Conservation (phyloP, 371 early-diverging fungal genomes). For the Scutellospora calospora region DNA sequence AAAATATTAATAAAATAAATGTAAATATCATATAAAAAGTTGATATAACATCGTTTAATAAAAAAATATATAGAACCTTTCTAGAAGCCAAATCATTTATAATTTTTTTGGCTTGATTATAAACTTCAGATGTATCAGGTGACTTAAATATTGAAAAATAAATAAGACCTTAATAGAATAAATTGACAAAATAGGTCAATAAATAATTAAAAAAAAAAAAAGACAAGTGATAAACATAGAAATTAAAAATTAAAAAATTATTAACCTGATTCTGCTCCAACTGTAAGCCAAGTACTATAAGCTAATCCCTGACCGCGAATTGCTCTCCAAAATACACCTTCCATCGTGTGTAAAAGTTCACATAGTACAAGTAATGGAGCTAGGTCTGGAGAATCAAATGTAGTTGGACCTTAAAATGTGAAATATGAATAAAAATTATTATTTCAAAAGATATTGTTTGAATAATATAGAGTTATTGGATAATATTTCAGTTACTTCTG, state of each 20-base stretch:
- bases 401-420: slow-evolving; percentile 53
- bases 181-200: not conserved
- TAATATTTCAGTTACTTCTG: not conserved
- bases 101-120: slow-evolving; percentile 64
- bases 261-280: slow-evolving; percentile 57
- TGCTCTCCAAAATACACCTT: slow-evolving; percentile 73
- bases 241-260: not conserved
- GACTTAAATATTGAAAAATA: slow-evolving; percentile 65
- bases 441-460: too few relatives aligned
- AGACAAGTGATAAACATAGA: not conserved
- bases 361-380: slow-evolving; percentile 67
- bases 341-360: slow-evolving; percentile 67
- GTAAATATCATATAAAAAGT: not conserved
- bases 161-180: slow-evolving; percentile 53
- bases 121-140: slow-evolving; percentile 68
- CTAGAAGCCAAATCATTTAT: slow-evolving; percentile 62
- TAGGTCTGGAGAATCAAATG: slow-evolving; percentile 66
- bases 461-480: not conserved
- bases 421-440: not conserved
- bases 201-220: not conserved
- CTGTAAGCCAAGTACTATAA: slow-evolving; percentile 63
- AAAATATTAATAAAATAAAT: not conserved
- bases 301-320: slow-evolving; percentile 76
- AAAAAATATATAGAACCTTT: slow-evolving; percentile 47
- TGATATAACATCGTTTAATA: not conserved